phyloP scores from a whole-genome alignment of 2,329 filamentous ascomycete species.

The Diaporthe caulivora region DNA sequence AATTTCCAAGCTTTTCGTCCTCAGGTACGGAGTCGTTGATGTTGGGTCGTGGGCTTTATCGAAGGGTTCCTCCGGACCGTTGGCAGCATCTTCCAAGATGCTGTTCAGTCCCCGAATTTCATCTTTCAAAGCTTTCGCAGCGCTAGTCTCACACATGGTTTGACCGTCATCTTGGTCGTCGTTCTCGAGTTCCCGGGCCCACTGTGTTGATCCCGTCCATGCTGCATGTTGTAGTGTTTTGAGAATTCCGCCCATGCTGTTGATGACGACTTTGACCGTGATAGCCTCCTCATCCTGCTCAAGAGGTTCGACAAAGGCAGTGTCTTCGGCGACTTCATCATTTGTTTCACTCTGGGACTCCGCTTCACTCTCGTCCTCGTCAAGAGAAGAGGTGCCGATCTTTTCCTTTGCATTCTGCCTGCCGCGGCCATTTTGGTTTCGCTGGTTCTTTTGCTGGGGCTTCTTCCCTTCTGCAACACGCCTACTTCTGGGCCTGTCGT shows the following conservation, averaged over 20 bases:
- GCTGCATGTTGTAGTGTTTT: conserved; percentile 31
- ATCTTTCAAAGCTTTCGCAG: conserved; percentile 13
- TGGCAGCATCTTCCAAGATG: neutral
- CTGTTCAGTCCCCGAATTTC: conserved; percentile 7
- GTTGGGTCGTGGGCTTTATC: neutral
- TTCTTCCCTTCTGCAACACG: neutral
- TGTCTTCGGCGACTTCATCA: conserved; percentile 4
- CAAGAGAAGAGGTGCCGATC: neutral
- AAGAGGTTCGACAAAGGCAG: conserved; percentile 33
- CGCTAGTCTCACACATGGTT: neutral
- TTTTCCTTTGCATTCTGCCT: neutral
- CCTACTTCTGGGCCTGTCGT: neutral
- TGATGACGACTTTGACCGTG: conserved; percentile 14
- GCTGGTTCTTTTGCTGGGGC: neutral
- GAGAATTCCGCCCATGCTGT: conserved; percentile 32
- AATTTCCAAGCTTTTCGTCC: neutral
- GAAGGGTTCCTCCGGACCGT: neutral
- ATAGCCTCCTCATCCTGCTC: neutral
- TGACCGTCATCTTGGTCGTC: neutral
- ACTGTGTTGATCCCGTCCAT: conserved; percentile 28
- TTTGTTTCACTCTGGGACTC: neutral
- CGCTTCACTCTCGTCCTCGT: neutral
- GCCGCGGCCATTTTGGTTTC: neutral
- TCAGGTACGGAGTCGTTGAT: conserved; percentile 4
- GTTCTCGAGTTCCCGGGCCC: neutral